Conservation (phyloP, 192 early-diverging fungal genomes). For the Geranomyces michiganensis region DNA sequence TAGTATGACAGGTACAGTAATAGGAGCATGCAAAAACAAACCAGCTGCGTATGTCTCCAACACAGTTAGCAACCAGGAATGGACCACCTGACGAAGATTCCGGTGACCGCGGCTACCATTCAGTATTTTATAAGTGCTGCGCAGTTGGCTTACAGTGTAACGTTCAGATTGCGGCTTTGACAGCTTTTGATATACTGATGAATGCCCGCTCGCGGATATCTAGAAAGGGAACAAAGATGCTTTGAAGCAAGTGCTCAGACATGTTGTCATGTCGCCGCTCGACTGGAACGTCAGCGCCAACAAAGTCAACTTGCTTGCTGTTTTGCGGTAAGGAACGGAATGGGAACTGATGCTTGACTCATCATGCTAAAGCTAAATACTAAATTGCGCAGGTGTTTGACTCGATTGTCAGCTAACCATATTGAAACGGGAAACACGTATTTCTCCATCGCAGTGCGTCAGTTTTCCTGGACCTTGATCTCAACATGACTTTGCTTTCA, state of each 20-base stretch:
- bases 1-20: background rate
- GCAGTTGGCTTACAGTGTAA: conserved; percentile 24
- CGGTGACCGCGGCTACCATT: background rate
- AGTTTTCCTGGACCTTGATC: background rate
- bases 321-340: conserved; percentile 16
- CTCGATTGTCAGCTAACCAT: conserved; percentile 10
- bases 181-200: too few species aligned
- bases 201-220: too few species aligned
- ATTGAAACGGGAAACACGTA: background rate
- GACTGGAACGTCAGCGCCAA: conserved; percentile 21
- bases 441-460: background rate
- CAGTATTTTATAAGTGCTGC: conserved; percentile 26
- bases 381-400: conserved; percentile 17
- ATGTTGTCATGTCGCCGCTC: conserved; percentile 22
- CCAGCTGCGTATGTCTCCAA: too few species aligned
- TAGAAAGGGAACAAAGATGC: conserved; percentile 24
- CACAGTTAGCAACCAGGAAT: background rate
- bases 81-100: conserved; percentile 14
- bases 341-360: background rate
- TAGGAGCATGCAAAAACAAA: too few species aligned
- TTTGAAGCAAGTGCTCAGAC: conserved; percentile 19
- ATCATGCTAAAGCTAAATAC: too few species aligned
- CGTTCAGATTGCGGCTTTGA: background rate
- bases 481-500: background rate
- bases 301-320: conserved; percentile 9